Evolutionary conservation across 805 yeast species (phyloP).

Genomic region (Candida sphagnicola): DNA sequence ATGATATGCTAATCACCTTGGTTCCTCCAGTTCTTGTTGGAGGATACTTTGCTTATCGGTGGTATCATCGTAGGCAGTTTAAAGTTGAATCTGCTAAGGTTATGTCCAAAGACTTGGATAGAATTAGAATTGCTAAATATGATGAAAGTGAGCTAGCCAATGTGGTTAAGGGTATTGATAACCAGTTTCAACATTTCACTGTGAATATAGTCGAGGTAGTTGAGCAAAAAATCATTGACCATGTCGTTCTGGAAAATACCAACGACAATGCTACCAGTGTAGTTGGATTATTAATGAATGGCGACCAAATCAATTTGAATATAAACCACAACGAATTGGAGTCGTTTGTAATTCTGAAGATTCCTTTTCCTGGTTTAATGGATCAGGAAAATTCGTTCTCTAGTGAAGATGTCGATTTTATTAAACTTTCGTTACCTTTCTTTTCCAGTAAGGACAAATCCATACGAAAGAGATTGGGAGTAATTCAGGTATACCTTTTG

Average conservation of each 20-base stretch:
- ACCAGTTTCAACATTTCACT: constrained; percentile 32
- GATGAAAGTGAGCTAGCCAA: constrained; percentile 28
- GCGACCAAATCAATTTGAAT: constrained; percentile 29
- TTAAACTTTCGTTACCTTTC: constrained; percentile 33
- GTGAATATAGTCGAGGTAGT: constrained; percentile 22
- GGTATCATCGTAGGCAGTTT: constrained; percentile 10
- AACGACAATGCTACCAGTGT: constrained; percentile 1
- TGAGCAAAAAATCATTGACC: constrained; percentile 24
- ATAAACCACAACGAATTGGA: constrained; percentile 19
- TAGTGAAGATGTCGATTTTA: constrained; percentile 15
- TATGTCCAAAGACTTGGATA: constrained; percentile 5
- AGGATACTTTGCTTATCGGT: constrained; percentile 18
- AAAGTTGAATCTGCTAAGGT: constrained; percentile 14
- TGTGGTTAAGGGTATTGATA: constrained; percentile 33
- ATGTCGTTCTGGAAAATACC: constrained; percentile 15
- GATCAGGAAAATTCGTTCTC: constrained; percentile 10
- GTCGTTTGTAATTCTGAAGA: constrained; percentile 19
- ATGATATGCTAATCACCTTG: constrained; percentile 29
- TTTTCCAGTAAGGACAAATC: constrained; percentile 17
- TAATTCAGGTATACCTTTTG: constrained; percentile 27
- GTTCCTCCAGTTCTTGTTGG: constrained; percentile 34
- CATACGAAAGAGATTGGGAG: constrained; percentile 24
- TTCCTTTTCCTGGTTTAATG: constrained; percentile 5
- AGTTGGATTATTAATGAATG: constrained; percentile 21
- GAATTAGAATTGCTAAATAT: constrained; percentile 21